Conservation (phyloP, 2,329 filamentous ascomycete genomes). For the Aspergillus fumigatiaffinis region DNA sequence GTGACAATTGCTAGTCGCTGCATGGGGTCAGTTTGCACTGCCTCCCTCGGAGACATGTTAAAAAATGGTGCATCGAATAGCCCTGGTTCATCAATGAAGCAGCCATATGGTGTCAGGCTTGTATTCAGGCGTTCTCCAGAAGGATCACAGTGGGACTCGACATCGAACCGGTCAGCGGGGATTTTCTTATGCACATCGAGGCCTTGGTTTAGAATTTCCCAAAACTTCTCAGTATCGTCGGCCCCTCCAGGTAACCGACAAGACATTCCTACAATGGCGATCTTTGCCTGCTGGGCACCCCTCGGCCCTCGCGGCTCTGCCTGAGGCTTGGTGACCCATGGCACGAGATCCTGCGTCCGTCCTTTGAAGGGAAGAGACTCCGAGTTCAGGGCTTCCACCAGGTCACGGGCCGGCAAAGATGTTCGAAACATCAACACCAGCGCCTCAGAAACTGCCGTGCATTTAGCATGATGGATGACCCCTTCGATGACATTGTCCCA, state of each 20-base stretch:
- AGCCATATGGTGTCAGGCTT: constrained; percentile 29
- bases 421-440: too few species aligned
- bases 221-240: constrained; percentile 28
- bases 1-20: constrained; percentile 43
- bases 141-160: constrained; percentile 30
- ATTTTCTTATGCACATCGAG: constrained; percentile 31
- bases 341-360: neutral
- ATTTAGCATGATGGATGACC: too few species aligned
- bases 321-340: too few species aligned
- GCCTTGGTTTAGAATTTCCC: constrained; percentile 32
- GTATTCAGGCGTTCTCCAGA: constrained; percentile 30
- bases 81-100: constrained; percentile 34
- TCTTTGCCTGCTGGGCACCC: neutral
- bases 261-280: constrained; percentile 9
- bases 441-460: too few species aligned
- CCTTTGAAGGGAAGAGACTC: neutral
- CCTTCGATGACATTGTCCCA: too few species aligned
- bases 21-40: neutral
- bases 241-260: constrained; percentile 9
- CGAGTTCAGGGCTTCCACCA: too few species aligned
- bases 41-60: constrained; percentile 64
- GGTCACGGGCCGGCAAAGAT: too few species aligned
- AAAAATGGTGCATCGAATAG: constrained; percentile 38
- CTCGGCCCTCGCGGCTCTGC: too few species aligned
- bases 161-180: constrained; percentile 31